These are phyloP conservation scores for Alectoria sarmentosa DNA, from an alignment of 495 filamentous ascomycete genomes.

Conservation along the genomic window DNA sequence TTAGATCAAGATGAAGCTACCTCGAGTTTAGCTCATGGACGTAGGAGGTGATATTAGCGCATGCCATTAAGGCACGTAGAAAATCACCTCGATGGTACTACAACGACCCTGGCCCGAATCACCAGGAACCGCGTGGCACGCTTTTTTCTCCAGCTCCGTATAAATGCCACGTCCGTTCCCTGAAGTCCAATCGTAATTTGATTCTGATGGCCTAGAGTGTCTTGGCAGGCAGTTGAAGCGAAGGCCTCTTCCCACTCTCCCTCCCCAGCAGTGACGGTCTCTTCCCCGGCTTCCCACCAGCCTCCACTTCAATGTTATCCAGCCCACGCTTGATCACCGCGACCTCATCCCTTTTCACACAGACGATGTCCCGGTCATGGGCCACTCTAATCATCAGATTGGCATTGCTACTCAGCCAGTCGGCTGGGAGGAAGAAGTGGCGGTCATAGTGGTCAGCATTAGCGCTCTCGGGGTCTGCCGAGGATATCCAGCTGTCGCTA, in stretches of 20 bases:
- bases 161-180: neutral
- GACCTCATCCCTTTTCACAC: constrained; percentile 27
- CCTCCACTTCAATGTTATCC: constrained; percentile 4
- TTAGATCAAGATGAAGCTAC: neutral
- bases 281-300: neutral
- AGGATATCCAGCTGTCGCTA: constrained; percentile 23
- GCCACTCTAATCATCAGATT: constrained; percentile 21
- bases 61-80: neutral
- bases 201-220: neutral
- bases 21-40: neutral
- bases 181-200: neutral
- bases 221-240: neutral
- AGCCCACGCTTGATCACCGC: constrained; percentile 32
- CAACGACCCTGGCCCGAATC: neutral
- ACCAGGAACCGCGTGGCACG: neutral
- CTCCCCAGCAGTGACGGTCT: neutral
- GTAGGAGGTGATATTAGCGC: neutral
- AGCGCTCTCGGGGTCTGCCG: constrained; percentile 10
- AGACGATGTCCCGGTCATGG: constrained; percentile 27
- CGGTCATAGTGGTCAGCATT: constrained; percentile 5
- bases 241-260: neutral
- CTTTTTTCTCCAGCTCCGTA: neutral
- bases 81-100: neutral
- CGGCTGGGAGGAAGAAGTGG: constrained; percentile 27
- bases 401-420: constrained; percentile 22